Conservation (phyloP, 257 asterid species). For the Knoxia roxburghii region DNA sequence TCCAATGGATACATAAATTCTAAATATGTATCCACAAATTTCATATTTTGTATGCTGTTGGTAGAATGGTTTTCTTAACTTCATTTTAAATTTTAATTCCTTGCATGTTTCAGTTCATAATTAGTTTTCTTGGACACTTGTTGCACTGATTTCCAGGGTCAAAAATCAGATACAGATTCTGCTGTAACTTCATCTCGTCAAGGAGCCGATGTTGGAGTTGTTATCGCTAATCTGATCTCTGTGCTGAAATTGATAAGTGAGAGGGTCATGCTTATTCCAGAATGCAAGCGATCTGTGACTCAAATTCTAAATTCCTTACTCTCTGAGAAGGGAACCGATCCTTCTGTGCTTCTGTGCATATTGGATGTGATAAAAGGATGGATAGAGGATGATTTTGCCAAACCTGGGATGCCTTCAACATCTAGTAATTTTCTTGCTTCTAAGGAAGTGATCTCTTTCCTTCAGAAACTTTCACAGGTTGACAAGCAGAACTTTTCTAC, state of each 20-base stretch:
- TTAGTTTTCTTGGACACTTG: background rate
- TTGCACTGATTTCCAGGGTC: slow-evolving; percentile 50
- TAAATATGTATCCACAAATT: too few relatives aligned
- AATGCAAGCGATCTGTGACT: slow-evolving; percentile 82
- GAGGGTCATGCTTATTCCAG: slow-evolving; percentile 86
- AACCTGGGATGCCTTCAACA: slow-evolving; percentile 61
- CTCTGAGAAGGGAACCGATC: slow-evolving; percentile 86
- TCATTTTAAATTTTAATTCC: background rate
- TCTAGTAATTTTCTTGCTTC: slow-evolving; percentile 62
- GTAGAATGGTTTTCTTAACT: background rate
- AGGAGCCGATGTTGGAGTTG: slow-evolving; percentile 88
- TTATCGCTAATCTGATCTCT: slow-evolving; percentile 71
- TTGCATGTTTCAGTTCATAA: background rate
- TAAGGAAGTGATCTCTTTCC: slow-evolving; percentile 87
- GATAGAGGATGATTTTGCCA: slow-evolving; percentile 81
- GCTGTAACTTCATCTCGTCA: slow-evolving; percentile 95
- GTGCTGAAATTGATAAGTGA: slow-evolving; percentile 74
- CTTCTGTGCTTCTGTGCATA: slow-evolving; percentile 87
- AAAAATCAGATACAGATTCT: slow-evolving; percentile 85
- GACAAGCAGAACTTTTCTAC: slow-evolving; percentile 77
- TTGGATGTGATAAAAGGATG: slow-evolving; percentile 85
- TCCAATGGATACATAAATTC: background rate
- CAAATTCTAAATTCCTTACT: slow-evolving; percentile 82
- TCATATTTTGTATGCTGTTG: background rate
- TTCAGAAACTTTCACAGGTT: slow-evolving; percentile 96